Evolutionary conservation across 2,329 filamentous ascomycete genomes (phyloP), one percentile per base, ranked within the genome.

Genomic region (Coniochaeta ligniaria): DNA sequence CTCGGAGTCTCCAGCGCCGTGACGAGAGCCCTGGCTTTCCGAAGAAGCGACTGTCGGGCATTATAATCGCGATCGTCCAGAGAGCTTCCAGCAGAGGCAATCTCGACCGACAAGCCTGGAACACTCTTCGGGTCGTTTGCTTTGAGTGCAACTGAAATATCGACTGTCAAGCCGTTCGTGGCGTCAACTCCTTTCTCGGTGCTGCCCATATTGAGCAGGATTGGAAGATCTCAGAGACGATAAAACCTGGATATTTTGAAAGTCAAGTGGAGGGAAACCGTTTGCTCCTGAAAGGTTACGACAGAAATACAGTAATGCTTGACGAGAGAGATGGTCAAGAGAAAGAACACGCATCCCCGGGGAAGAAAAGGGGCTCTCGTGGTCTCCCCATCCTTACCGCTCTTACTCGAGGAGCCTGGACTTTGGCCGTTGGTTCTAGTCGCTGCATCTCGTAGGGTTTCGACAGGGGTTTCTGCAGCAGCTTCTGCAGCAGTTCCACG

Each of bases 1-100:
- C 78, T 71, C 0, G 79, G 79, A 0, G 76, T 80, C 64, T 81
- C 78, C 0, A 78, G 68, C 0, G 75, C 71, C 31, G 70, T 68
- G 35, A 72, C 67, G 1, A 73, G 60, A 0, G 65, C 62, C n/a
- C 73, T 70, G 1, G 75, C 74, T 60, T 73, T 70, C 1, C 68
- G 63, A 16, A 73, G 64, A 2, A 78, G 66, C n/a, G 67, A 65
- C 5, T 71, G 64, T 1, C 74, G 70, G 2, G 64, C 63, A 45
- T 60, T 47, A 11, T 68, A 59, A 6, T 63, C 59, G 4, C 38
- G 35, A 5, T 54, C 57, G 2, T 28, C 38, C 8, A 59, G 26
- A 20, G 57, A 45, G 38, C 35, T 38, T 1, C 59, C 31, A 9
- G 60, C 28, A 28, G 43, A 52, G 1, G 61, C 28, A 31, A 66